Evolutionary conservation across 371 early-diverging fungal species (phyloP).

Genomic region (Mucor saturninus): DNA sequence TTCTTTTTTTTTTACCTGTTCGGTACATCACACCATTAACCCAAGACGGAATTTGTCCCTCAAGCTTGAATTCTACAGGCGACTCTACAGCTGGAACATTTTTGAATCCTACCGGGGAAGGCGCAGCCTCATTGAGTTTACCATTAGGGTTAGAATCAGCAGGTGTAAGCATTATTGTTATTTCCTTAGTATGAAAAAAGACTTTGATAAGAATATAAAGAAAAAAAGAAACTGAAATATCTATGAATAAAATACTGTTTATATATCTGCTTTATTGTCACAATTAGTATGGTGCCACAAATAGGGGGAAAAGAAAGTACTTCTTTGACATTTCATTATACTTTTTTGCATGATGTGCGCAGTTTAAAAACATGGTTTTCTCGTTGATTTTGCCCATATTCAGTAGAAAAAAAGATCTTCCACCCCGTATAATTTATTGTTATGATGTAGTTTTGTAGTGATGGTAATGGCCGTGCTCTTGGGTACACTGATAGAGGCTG

Average conservation of each 20-base stretch:
- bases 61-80: conserved; percentile 41
- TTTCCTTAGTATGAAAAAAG: not conserved
- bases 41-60: conserved; percentile 63
- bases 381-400: too few relatives aligned
- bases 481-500: not conserved
- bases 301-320: not conserved
- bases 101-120: conserved; percentile 53
- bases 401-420: not conserved
- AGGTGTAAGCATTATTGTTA: conserved; percentile 36
- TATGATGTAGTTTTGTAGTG: not conserved
- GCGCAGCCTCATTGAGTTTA: conserved; percentile 32
- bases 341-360: not conserved
- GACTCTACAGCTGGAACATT: conserved; percentile 56
- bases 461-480: not conserved
- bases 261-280: not conserved
- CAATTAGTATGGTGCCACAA: not conserved
- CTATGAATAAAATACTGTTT: not conserved
- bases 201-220: not conserved
- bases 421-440: not conserved
- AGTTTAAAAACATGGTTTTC: too few relatives aligned
- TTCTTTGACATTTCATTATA: conserved; percentile 12
- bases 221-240: not conserved
- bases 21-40: conserved; percentile 63
- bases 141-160: conserved; percentile 37
- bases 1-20: conserved; percentile 40